Base-by-base conservation (phyloP, 306 rosid species). In the Quercus rubra region DNA sequence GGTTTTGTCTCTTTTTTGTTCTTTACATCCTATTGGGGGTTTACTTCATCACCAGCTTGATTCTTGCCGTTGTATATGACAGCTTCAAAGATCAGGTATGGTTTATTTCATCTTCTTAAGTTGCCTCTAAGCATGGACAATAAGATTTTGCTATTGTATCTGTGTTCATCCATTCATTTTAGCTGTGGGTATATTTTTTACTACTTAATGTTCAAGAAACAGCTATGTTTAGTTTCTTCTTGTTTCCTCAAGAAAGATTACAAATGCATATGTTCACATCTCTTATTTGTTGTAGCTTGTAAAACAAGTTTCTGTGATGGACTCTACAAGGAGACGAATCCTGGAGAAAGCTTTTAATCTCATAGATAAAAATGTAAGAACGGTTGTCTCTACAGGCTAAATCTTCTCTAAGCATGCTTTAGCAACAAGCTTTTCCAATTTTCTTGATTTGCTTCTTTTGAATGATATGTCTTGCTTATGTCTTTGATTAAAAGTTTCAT, bases 1-100 rank as follows among this genome's bases (percentile, higher is more conserved):
- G 96, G 99, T 91, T 85, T 80, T 81, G 79, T 92, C 67, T 95
- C 41, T 95, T 83, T 82, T 95, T 95, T 78, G 74, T 93, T 80
- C 88, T 95, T 38, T 95, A 88, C 78, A 96, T 93, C 90, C 91
- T 95, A 84, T 27, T 95, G 85, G 99, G 99, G 76, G 99, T 95
- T 66, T 95, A 95, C 89, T 93, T 93, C 72, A 97, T 95, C 75
- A 95, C 98, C 20, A 95, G 89, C 86, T 87, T 95, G 91, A 85
- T 95, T 52, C 99, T 95, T 83, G 99, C 99, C 38, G 99, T 95
- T 82, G 97, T 95, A 78, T 93, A 93, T 55, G 94, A 95, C 68
- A 93, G 98, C 87, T 95, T 95, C 85, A 95, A 93, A 87, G 74
- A 85, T 81, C 93, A 95, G 99, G 99, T 95, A 88, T 84, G 46